Percentiles rank a stretch among this genome's conserved stretches.
These are phyloP conservation scores for Mucor sp. DNA, from an alignment of 371 early-diverging fungal species.

Conservation along the genomic window DNA sequence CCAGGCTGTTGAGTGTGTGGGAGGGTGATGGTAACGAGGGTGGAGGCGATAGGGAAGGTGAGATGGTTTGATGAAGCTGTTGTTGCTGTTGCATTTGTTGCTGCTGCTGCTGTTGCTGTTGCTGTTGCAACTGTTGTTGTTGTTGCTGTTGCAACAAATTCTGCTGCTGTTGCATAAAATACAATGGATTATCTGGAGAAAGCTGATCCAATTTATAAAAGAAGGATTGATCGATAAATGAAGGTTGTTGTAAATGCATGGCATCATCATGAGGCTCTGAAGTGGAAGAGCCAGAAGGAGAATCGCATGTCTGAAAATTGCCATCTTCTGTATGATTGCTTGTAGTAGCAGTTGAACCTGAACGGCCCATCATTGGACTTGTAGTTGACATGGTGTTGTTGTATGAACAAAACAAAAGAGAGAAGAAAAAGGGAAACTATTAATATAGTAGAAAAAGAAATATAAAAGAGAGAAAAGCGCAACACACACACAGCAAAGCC, in stretches of 20 bases:
- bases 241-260: conserved; percentile 28
- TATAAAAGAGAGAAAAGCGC: background rate
- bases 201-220: conserved; percentile 44
- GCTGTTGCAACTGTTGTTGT: conserved; percentile 33
- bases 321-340: conserved; percentile 8
- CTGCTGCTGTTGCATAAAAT: conserved; percentile 38
- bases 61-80: conserved; percentile 11
- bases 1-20: conserved; percentile 9
- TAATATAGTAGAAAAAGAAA: background rate
- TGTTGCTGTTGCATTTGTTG: conserved; percentile 27
- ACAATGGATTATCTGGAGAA: conserved; percentile 37
- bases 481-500: background rate
- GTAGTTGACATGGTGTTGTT: conserved; percentile 9
- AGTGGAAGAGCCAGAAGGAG: conserved; percentile 35
- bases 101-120: conserved; percentile 12
- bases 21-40: conserved; percentile 15
- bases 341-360: conserved; percentile 4
- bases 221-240: conserved; percentile 43
- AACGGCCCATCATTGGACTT: conserved; percentile 17
- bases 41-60: conserved; percentile 10
- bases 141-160: conserved; percentile 15
- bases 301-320: conserved; percentile 25
- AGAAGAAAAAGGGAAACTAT: background rate
- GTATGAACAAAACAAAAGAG: background rate
- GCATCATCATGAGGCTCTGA: conserved; percentile 34